A percentile compares a stretch with the other conserved stretches of the same genome.
Evolutionary conservation across 2,329 filamentous ascomycete genomes (phyloP).

Genomic region (Orbilia oligospora): DNA sequence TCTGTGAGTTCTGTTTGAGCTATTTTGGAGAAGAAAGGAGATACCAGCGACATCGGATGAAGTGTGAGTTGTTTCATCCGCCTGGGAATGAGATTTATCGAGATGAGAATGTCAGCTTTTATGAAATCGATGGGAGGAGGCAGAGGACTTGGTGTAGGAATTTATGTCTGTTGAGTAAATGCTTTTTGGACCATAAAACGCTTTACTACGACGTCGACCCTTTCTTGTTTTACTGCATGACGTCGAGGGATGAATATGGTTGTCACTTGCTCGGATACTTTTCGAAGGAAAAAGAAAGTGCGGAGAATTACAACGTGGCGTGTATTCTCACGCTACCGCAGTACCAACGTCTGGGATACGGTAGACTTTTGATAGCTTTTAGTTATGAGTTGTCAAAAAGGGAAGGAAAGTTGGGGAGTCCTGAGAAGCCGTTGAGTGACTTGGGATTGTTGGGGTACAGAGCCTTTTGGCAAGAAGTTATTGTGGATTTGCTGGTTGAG

Average conservation of each 20-base stretch:
- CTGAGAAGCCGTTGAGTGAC: constrained; percentile 96
- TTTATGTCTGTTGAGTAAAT: constrained; percentile 91
- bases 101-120: constrained; percentile 93
- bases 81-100: constrained; percentile 99
- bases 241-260: constrained; percentile 86
- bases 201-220: constrained; percentile 99
- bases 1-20: constrained; percentile 95
- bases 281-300: constrained; percentile 97
- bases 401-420: constrained; percentile 93
- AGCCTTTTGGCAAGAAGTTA: constrained; percentile 97
- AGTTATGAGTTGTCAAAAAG: constrained; percentile 97
- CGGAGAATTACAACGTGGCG: constrained; percentile 96
- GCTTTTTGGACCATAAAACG: constrained; percentile 98
- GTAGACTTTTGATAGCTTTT: constrained; percentile 93
- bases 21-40: constrained; percentile 89
- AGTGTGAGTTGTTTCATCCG: constrained; percentile 91
- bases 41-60: constrained; percentile 86
- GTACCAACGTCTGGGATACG: constrained; percentile 94
- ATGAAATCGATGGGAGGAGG: constrained; percentile 94
- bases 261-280: constrained; percentile 99
- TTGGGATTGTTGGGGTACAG: constrained; percentile 92
- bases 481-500: constrained; percentile 86
- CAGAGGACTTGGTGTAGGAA: constrained; percentile 98
- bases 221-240: constrained; percentile 99
- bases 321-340: constrained; percentile 98